Evolutionary conservation across 208 protist genomes (phyloP), one percentile per base, ranked within the genome.

Genomic region (Leishmania gerbilli): DNA sequence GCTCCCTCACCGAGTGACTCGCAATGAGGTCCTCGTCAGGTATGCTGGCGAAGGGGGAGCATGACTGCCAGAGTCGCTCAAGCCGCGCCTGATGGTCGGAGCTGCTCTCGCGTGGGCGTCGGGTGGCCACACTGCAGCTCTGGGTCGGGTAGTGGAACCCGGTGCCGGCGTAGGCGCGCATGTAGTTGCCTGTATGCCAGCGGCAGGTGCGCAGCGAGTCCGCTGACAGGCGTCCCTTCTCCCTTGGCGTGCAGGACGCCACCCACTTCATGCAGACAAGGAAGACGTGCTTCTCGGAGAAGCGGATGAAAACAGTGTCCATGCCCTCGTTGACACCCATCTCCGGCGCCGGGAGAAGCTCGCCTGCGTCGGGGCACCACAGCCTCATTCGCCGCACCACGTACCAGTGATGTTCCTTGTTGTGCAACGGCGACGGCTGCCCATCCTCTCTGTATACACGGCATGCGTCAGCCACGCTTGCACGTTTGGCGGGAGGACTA

Each of bases 21-120:
- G 71, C 74, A 37, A 88, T 83, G 31, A 88, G 75, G 56, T 88
- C 85, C 40, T 88, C 85, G 60, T 88, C 85, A 19, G 81, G 71
- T 51, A 86, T 76, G 71, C 82, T 84, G 11, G 67, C 71, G 34
- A 68, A 79, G 24, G 78, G 31, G 15, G 75, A 80, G 79, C 53
- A 64, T 42, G 62, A 79, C 42, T 72, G 56, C 82, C 82, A 85
- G 21, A 85, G 82, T 40, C 71, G 42, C 56, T 85, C 82, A 34
- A 85, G 77, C 11, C 82, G 82, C 21, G n/a, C 62, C 55, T 82
- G 77, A 53, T 85, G 78, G 34, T 64, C 82, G 45, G 24, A 71
- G 21, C 51, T 60, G 24, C 51, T 51, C 82, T 85, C 82, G 21
- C 47, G 49, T 27, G 82, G 78, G 31, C 82, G 82, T 1, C 77